Percentiles rank a stretch among this genome's conserved stretches.
Evolutionary conservation across 805 yeast species (phyloP).

Genomic region (Pichia exigua): DNA sequence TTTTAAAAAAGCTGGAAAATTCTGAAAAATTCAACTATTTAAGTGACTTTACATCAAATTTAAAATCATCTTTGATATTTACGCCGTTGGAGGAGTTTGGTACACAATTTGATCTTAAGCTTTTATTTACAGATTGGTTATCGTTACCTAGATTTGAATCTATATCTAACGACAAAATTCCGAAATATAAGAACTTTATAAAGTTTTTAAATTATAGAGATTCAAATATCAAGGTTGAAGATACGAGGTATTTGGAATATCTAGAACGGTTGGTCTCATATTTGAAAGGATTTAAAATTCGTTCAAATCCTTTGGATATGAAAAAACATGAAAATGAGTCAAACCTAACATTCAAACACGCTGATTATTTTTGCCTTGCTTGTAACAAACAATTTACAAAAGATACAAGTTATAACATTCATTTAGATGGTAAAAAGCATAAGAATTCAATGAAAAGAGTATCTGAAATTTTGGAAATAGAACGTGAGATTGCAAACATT

Average conservation of each 20-base stretch:
- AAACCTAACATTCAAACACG: constrained; percentile 21
- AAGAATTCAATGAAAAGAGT: constrained; percentile 33
- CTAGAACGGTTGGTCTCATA: constrained; percentile 41
- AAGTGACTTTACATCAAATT: constrained; percentile 15
- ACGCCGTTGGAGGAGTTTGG: constrained; percentile 60
- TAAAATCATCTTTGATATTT: constrained; percentile 32
- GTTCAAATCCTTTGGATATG: constrained; percentile 41
- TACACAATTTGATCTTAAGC: constrained; percentile 48
- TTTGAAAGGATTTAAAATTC: constrained; percentile 38
- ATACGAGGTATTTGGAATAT: constrained; percentile 35
- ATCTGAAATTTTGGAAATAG: not conserved
- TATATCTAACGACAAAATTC: constrained; percentile 7
- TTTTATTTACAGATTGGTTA: constrained; percentile 46
- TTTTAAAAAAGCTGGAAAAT: constrained; percentile 13
- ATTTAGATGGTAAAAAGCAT: constrained; percentile 71
- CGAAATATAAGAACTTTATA: constrained; percentile 17
- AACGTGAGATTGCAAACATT: not conserved
- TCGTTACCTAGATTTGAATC: constrained; percentile 29
- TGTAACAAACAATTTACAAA: constrained; percentile 63
- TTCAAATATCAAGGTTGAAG: constrained; percentile 22
- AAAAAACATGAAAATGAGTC: constrained; percentile 12
- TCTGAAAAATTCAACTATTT: not conserved
- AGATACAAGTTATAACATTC: constrained; percentile 57
- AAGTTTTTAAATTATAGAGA: constrained; percentile 7
- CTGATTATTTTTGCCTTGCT: constrained; percentile 36